Evolutionary conservation across 805 yeast species (phyloP).

Genomic region (Brettanomyces bruxellensis): DNA sequence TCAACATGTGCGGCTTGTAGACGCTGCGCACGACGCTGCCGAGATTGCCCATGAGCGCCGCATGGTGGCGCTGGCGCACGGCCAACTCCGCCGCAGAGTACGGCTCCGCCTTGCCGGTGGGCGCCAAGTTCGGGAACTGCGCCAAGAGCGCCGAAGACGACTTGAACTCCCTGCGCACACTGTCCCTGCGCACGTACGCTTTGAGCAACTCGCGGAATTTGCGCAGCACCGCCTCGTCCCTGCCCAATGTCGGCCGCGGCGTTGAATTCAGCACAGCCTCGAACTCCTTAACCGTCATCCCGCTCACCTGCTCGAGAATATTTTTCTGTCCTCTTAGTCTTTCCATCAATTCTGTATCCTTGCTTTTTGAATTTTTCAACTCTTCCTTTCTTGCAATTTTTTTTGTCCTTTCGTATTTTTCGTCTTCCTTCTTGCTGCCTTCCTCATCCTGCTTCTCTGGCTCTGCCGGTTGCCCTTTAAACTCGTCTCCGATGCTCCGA

Average conservation of each 20-base stretch:
- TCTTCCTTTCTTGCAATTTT: too few relatives aligned
- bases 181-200: slow-evolving; percentile 18
- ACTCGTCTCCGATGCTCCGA: too few relatives aligned
- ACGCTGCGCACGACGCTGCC: slow-evolving; percentile 62
- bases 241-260: slow-evolving; percentile 21
- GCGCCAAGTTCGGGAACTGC: slow-evolving; percentile 53
- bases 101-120: slow-evolving; percentile 51
- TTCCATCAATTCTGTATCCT: too few relatives aligned
- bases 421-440: too few relatives aligned
- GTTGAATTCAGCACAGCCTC: slow-evolving; percentile 16
- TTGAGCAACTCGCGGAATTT: slow-evolving; percentile 20
- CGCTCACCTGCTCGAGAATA: too few relatives aligned
- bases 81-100: slow-evolving; percentile 73
- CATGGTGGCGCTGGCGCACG: slow-evolving; percentile 62
- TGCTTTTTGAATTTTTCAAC: too few relatives aligned
- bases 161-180: slow-evolving; percentile 12
- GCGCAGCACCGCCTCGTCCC: slow-evolving; percentile 19
- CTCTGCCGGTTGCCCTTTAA: too few relatives aligned
- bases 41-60: slow-evolving; percentile 39
- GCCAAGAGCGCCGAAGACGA: slow-evolving; percentile 19
- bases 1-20: slow-evolving; percentile 62
- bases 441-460: too few relatives aligned
- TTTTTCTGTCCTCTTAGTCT: too few relatives aligned
- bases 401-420: too few relatives aligned
- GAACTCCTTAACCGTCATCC: slow-evolving; percentile 17